phyloP scores from a whole-genome alignment of 2,329 filamentous ascomycete species.

The Colletotrichum cordylinicola region DNA sequence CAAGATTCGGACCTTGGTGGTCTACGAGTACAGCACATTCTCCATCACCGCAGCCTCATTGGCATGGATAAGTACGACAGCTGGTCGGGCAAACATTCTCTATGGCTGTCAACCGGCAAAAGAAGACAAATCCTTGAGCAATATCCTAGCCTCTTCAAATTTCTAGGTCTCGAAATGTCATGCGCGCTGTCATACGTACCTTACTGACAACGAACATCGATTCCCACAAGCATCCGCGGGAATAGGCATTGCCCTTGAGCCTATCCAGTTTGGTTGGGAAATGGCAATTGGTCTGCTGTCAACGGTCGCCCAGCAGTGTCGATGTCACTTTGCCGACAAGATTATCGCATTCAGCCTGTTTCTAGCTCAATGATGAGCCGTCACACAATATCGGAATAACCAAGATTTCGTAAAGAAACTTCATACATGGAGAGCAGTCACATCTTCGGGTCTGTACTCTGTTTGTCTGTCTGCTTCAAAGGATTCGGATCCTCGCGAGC shows the following conservation, averaged over 20 bases:
- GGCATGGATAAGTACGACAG: not conserved
- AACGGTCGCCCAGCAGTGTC: not conserved
- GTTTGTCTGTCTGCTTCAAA: not conserved
- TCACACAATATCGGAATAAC: not conserved
- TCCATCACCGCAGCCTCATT: not conserved
- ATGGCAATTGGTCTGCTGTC: not conserved
- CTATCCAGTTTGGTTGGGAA: not conserved
- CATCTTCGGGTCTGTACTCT: not conserved
- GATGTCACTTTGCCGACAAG: not conserved
- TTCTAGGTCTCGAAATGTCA: not conserved
- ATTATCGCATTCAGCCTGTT: slow-evolving; percentile 7
- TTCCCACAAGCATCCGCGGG: not conserved
- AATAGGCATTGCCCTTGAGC: not conserved
- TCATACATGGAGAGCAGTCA: not conserved
- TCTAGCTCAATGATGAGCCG: not conserved
- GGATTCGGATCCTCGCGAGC: not conserved
- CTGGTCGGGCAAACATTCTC: not conserved
- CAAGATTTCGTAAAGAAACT: not conserved
- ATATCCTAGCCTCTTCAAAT: not conserved
- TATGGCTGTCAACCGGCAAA: not conserved
- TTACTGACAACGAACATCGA: not conserved
- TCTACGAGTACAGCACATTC: not conserved
- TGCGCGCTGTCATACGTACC: not conserved
- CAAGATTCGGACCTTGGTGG: not conserved
- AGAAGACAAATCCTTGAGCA: not conserved